Base-by-base conservation (phyloP, 257 asterid genomes). In the Datura wrightii region DNA sequence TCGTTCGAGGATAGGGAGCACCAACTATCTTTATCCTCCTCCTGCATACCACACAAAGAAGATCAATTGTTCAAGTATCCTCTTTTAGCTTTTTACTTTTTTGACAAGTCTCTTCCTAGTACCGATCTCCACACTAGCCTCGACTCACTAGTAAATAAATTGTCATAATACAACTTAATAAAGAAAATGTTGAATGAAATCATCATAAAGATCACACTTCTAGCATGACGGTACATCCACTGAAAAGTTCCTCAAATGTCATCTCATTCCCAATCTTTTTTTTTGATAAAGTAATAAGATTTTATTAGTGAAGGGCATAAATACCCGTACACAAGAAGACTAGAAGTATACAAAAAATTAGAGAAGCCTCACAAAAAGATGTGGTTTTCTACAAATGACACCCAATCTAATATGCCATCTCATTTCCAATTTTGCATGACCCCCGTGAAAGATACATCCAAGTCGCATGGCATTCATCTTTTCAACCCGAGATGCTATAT, bases 281-380 rank as follows among this genome's bases (percentile, higher is more conserved):
- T n/a, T 58, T 58, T 2, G 5, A 58, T 58, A 58, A 24, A 24
- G 31, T 24, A 24, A 24, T 24, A 24, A 24, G 31, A 24, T 24
- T 24, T 24, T 24, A 24, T 58, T n/a, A 1, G 34, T 58, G 65
- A 58, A 18, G 65, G 65, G 9, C 65, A 3, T 58, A 58, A 58
- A 58, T 58, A 58, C 34, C 24, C 11, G 31, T 58, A 58, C 65
- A 58, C 65, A 18, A 58, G 19, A 58, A 58, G 65, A 58, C 65
- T 18, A 58, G 65, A 58, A 58, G 4, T 58, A 58, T 18, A 7
- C 11, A 18, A 58, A 18, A 58, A 58, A 34, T 24, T 58, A 58
- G 65, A 58, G 65, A 58, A 58, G 65, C 65, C 65, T 58, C 65
- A 58, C 31, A 58, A 58, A 58, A 58, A 58, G 60, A 58, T 58